Evolutionary conservation across 2,329 filamentous ascomycete species (phyloP).

Genomic region (Aspergillus nomiae): DNA sequence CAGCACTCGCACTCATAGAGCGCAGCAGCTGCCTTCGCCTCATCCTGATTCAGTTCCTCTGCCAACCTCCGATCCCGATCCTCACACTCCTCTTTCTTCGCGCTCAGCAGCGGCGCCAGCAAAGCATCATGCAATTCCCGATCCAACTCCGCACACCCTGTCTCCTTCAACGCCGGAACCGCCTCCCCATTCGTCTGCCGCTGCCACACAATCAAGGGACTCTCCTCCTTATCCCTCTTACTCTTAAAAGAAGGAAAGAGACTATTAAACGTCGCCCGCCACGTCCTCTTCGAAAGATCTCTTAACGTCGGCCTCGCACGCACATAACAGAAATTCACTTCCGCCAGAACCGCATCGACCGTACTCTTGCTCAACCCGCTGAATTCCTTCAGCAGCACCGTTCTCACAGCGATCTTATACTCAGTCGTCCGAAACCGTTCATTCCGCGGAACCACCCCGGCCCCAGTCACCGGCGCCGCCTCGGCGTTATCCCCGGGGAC

Average conservation of each 20-base stretch:
- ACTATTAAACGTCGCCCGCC: conserved; percentile 47
- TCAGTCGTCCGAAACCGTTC: conserved; percentile 47
- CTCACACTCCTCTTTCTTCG: conserved; percentile 39
- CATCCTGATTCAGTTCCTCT: conserved; percentile 44
- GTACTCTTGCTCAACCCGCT: conserved; percentile 45
- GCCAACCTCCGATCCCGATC: conserved; percentile 41
- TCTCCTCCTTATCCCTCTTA: conserved; percentile 42
- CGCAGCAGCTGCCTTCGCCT: conserved; percentile 44
- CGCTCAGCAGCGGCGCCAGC: conserved; percentile 39
- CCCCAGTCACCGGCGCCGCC: background rate
- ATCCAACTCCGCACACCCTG: conserved; percentile 48
- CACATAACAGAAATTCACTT: conserved; percentile 50
- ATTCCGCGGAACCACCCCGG: conserved; percentile 35
- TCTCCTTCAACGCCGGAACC: conserved; percentile 41
- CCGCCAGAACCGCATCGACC: conserved; percentile 50
- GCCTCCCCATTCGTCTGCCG: conserved; percentile 33
- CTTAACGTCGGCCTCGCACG: conserved; percentile 46
- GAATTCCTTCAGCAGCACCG: conserved; percentile 46
- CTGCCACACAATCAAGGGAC: conserved; percentile 44
- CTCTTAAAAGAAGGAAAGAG: conserved; percentile 46
- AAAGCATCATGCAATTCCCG: conserved; percentile 42
- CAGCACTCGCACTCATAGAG: conserved; percentile 54
- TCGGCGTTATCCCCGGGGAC: conserved; percentile 24
- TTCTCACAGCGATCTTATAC: conserved; percentile 46
- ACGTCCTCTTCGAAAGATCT: conserved; percentile 46